Evolutionary conservation across 306 rosid genomes (phyloP), one percentile per base, ranked within the genome.

Genomic region (Glycine soja): DNA sequence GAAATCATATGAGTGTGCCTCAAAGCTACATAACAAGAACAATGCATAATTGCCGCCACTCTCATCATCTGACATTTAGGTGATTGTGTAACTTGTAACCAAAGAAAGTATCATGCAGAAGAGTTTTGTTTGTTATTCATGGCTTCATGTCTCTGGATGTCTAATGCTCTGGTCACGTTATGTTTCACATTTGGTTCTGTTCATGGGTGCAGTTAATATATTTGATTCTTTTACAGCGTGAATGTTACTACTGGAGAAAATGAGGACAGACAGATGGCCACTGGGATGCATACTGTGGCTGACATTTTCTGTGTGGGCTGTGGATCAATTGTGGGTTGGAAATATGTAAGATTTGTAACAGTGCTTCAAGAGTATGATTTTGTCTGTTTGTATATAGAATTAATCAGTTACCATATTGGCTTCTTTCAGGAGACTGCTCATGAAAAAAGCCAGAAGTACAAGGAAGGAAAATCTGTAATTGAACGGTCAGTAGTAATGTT

Each of bases 271-370:
- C 1, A 42, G 46, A 95, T 95, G 99, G 86, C 84, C 72, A 95
- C 97, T 4, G 99, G 99, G 64, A 54, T 90, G 94, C 99, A 95
- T 87, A 91, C 96, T 0, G 99, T 95, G 77, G 93, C 91, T 65
- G 99, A 95, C 92, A 91, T 95, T 63, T 95, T 95, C 91, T 95
- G 99, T 56, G 93, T 95, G 10, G 98, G 97, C 24, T 95, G 99
- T 86, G 99, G 99, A 83, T 95, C 99, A 40, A 86, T 91, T 74
- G 91, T 95, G 19, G 99, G 99, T 70, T 95, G 99, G 99, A 95
- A 86, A 90, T 95, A 95, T 85, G 99, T 95, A 93, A 90, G 99
- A 87, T 67, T 75, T 64, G 38, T 40, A 81, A 45, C 85, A 76
- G 50, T 68, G 52, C 82, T 67, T 78, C 47, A 7, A 53, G 67